phyloP scores from a whole-genome alignment of 176 grass and related monocot genomes.

The Eragrostis curvula region DNA sequence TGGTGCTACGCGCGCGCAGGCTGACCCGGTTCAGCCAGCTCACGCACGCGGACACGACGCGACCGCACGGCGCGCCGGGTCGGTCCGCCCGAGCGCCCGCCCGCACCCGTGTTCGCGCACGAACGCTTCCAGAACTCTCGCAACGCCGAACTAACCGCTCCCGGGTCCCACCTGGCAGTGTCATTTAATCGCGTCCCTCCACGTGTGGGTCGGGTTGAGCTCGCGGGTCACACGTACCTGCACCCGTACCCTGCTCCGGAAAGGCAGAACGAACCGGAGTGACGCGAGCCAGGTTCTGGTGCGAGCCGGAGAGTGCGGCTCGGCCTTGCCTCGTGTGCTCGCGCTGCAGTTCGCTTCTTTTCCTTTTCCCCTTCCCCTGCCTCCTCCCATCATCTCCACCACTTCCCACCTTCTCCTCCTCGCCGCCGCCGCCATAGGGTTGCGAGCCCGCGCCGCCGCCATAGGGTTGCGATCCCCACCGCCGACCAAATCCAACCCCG shows the following conservation, averaged over 20 bases:
- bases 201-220: constrained; percentile 11
- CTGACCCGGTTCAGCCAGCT: constrained; percentile 26
- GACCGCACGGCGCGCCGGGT: not conserved
- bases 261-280: not conserved
- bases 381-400: not conserved
- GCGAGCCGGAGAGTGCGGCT: constrained; percentile 8
- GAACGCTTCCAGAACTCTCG: too few species aligned
- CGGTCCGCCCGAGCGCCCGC: not conserved
- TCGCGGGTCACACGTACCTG: not conserved
- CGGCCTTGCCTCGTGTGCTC: not conserved
- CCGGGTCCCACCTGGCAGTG: not conserved
- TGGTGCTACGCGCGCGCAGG: not conserved
- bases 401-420: not conserved
- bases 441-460: constrained; percentile 10
- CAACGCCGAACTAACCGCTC: not conserved
- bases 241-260: not conserved
- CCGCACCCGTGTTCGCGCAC: not conserved
- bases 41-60: not conserved
- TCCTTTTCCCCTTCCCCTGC: not conserved
- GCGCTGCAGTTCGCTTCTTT: not conserved
- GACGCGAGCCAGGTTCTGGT: constrained; percentile 23
- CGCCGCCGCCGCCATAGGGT: not conserved
- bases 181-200: not conserved
- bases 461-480: not conserved
- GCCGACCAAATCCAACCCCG: not conserved